phyloP scores from a whole-genome alignment of 2,329 filamentous ascomycete genomes.

The Tolypocladium amazonense region DNA sequence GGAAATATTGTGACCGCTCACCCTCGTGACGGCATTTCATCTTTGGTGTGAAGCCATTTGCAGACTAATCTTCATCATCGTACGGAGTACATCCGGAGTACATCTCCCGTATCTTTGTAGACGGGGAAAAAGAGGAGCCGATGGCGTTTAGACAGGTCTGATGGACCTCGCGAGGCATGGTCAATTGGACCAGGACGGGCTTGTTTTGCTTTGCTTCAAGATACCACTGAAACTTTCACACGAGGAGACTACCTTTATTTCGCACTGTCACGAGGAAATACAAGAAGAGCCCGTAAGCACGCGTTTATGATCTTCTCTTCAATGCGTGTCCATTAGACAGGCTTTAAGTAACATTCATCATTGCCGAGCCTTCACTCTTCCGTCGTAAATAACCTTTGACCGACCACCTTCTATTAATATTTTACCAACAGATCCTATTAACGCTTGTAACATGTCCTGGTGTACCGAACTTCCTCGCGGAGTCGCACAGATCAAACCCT shows the following conservation, averaged over 20 bases:
- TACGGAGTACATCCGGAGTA: too few relatives aligned
- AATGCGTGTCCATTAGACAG: not conserved
- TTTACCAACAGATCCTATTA: not conserved
- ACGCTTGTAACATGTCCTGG: not conserved
- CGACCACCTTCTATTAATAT: not conserved
- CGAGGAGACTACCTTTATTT: not conserved
- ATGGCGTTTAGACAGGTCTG: not conserved
- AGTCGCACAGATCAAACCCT: too few relatives aligned
- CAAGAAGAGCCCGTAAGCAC: too few relatives aligned
- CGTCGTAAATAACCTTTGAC: too few relatives aligned
- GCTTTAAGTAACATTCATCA: not conserved
- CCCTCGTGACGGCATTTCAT: not conserved
- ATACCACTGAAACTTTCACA: not conserved
- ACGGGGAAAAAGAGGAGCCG: not conserved
- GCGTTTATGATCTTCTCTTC: too few relatives aligned
- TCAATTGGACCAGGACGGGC: not conserved
- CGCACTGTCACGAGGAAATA: too few relatives aligned
- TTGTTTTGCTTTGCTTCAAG: not conserved
- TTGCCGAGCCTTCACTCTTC: not conserved
- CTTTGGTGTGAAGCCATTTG: not conserved
- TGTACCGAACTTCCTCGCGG: not conserved
- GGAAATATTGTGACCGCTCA: not conserved
- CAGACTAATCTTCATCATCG: not conserved
- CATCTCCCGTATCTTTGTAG: not conserved
- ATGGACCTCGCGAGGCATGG: not conserved